These are phyloP conservation scores for Plasmodium berghei DNA, from an alignment of 169 alveolate genomes.

Conservation along the genomic window DNA sequence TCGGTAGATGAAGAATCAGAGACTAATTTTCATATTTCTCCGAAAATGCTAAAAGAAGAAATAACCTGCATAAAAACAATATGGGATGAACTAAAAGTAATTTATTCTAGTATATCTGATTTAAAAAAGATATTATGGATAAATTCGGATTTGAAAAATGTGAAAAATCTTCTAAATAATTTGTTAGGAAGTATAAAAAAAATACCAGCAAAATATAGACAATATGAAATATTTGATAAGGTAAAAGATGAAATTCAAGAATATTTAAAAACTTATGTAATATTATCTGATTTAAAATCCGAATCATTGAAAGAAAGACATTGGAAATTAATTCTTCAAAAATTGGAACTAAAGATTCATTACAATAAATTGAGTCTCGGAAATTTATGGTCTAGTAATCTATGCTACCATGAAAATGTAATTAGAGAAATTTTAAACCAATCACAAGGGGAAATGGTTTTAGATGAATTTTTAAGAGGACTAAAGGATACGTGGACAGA, in stretches of 20 bases:
- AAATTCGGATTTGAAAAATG: slow-evolving; percentile 89
- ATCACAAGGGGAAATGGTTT: slow-evolving; percentile 98
- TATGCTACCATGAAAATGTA: slow-evolving; percentile 80
- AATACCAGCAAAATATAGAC: slow-evolving; percentile 89
- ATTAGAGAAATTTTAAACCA: slow-evolving; percentile 92
- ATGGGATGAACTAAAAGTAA: slow-evolving; percentile 91
- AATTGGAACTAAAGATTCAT: slow-evolving; percentile 82
- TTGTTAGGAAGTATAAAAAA: slow-evolving; percentile 89
- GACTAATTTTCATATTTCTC: slow-evolving; percentile 86
- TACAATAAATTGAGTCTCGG: slow-evolving; percentile 91
- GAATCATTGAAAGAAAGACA: slow-evolving; percentile 98
- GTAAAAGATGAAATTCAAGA: slow-evolving; percentile 82
- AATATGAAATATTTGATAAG: slow-evolving; percentile 95
- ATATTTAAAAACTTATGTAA: slow-evolving; percentile 75
- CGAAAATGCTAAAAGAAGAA: slow-evolving; percentile 90
- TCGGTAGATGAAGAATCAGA: slow-evolving; percentile 83
- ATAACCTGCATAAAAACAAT: slow-evolving; percentile 90
- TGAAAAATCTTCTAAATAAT: slow-evolving; percentile 90
- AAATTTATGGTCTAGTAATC: slow-evolving; percentile 90
- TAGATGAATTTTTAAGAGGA: slow-evolving; percentile 92
- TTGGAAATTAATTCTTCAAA: slow-evolving; percentile 93
- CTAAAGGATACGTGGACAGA: slow-evolving; percentile 94
- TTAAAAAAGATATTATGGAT: slow-evolving; percentile 89
- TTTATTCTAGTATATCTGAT: slow-evolving; percentile 87
- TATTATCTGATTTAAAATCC: slow-evolving; percentile 91